Evolutionary conservation across 192 early-diverging fungal genomes (phyloP).

Genomic region (Endogone sp.): DNA sequence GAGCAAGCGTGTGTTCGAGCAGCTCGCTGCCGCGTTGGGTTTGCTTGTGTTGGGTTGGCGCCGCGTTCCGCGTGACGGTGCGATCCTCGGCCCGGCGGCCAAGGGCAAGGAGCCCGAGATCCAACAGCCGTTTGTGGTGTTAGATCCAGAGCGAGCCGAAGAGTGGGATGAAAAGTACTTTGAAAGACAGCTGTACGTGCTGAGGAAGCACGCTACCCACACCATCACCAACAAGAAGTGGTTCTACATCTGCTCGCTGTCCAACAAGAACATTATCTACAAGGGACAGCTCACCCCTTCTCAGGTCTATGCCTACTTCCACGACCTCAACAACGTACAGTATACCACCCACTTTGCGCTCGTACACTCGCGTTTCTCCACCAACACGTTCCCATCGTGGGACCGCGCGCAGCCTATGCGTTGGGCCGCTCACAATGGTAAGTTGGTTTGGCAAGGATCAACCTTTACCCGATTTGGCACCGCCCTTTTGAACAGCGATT

Average conservation of each 20-base stretch:
- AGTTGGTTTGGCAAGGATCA: background rate
- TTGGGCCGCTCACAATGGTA: slow-evolving; percentile 98
- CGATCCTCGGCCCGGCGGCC: slow-evolving; percentile 87
- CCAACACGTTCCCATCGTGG: slow-evolving; percentile 99
- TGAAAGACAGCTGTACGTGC: slow-evolving; percentile 81
- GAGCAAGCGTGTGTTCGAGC: slow-evolving; percentile 71
- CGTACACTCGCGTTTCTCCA: slow-evolving; percentile 98
- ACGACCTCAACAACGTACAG: slow-evolving; percentile 78
- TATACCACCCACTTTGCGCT: slow-evolving; percentile 92
- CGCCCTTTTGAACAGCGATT: too few relatives aligned
- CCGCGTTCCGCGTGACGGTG: slow-evolving; percentile 75
- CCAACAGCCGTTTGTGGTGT: slow-evolving; percentile 86
- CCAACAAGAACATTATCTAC: slow-evolving; percentile 91
- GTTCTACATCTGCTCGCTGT: slow-evolving; percentile 98
- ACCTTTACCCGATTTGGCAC: too few relatives aligned
- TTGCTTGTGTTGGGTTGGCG: slow-evolving; percentile 89
- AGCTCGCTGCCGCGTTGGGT: slow-evolving; percentile 69
- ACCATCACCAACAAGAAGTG: slow-evolving; percentile 81
- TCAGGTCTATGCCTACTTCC: slow-evolving; percentile 92
- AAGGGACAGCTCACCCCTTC: slow-evolving; percentile 95
- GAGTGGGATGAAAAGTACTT: slow-evolving; percentile 59
- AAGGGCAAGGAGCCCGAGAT: slow-evolving; percentile 89
- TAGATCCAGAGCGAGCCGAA: slow-evolving; percentile 32
- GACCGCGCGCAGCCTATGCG: slow-evolving; percentile 99
- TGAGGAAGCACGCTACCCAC: slow-evolving; percentile 89